Base-by-base conservation (phyloP, 495 filamentous ascomycete species). In the Podospora didyma region DNA sequence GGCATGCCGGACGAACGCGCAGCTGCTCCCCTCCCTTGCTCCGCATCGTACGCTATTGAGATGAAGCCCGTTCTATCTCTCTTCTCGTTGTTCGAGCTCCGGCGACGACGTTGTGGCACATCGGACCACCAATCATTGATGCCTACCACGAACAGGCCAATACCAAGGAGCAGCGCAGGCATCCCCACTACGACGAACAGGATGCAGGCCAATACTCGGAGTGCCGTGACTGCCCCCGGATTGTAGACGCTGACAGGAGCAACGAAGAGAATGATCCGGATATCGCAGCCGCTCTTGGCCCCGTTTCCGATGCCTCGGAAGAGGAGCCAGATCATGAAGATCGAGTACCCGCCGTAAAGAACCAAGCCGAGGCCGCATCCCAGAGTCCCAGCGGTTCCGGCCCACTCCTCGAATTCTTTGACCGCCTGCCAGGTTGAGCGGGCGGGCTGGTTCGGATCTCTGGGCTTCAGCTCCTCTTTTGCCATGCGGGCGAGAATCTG, bases 221-320 rank as follows among this genome's bases (percentile, higher is more conserved):
- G 48, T 24, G 48, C 53, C 3, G 52, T 60, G 41, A 60, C 34
- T 28, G 49, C 58, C 12, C 17, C 41, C 7, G 10, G 26, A 41
- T 44, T 60, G 42, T 60, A 60, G n/a, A 52, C 42, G 58, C 58
- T 60, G 10, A 39, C 28, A 12, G 58, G 58, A 31, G 52, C 58
- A n/a, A 60, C 2, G 41, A 60, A 2, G 24, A 60, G 39, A 2
- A 60, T 41, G 28, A 60, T 26, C 10, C 48, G 41, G 48, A 60
- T 22, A 22, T 60, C 42, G 48, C 58, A 60, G 1, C 48, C 41
- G 1, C 28, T 31, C 28, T 44, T 44, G 14, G 41, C 28, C 17
- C 58, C 58, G 14, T 34, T 17, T 19, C 48, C 47, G 41, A 56
- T 47, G 14, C 31, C 58, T 3, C 53, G 58, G 49, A 60, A 60